Percentiles rank a stretch among this genome's conserved stretches.
These are phyloP conservation scores for Prunus davidiana DNA, from an alignment of 306 rosid genomes.

Conservation along the genomic window DNA sequence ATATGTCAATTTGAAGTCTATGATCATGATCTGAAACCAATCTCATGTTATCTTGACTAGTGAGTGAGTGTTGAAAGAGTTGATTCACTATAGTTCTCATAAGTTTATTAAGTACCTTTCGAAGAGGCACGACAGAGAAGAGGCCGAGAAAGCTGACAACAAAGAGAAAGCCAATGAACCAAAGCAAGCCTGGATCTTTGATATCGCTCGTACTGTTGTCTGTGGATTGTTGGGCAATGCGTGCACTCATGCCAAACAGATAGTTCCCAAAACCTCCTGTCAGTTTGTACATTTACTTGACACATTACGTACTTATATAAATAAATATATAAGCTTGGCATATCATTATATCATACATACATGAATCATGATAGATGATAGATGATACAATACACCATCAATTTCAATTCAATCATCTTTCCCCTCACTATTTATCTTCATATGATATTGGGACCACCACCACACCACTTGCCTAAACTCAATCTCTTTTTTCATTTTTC, in stretches of 20 bases:
- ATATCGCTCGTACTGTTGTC: conserved; percentile 12
- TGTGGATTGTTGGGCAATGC: conserved; percentile 29
- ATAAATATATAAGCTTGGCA: too few relatives aligned
- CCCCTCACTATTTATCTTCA: too few relatives aligned
- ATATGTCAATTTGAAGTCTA: conserved; percentile 53
- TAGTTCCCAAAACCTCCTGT: conserved; percentile 47
- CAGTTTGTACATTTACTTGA: background rate
- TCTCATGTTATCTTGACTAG: background rate
- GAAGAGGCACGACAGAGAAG: conserved; percentile 50
- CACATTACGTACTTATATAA: too few relatives aligned
- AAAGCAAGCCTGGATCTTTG: conserved; percentile 35
- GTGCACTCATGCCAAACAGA: conserved; percentile 47
- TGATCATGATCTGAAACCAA: conserved; percentile 42
- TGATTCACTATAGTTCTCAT: too few relatives aligned
- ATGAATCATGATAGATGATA: too few relatives aligned
- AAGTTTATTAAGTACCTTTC: conserved; percentile 32
- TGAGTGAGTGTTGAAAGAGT: too few relatives aligned
- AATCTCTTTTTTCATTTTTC: too few relatives aligned
- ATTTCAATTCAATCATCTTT: too few relatives aligned
- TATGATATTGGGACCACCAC: too few relatives aligned
- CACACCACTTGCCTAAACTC: too few relatives aligned
- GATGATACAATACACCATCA: too few relatives aligned
- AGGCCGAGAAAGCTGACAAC: conserved; percentile 53
- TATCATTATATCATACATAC: too few relatives aligned
- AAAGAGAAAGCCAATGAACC: conserved; percentile 45